Base-by-base conservation (phyloP, 2,329 filamentous ascomycete genomes). In the Aspergillus piperis region DNA sequence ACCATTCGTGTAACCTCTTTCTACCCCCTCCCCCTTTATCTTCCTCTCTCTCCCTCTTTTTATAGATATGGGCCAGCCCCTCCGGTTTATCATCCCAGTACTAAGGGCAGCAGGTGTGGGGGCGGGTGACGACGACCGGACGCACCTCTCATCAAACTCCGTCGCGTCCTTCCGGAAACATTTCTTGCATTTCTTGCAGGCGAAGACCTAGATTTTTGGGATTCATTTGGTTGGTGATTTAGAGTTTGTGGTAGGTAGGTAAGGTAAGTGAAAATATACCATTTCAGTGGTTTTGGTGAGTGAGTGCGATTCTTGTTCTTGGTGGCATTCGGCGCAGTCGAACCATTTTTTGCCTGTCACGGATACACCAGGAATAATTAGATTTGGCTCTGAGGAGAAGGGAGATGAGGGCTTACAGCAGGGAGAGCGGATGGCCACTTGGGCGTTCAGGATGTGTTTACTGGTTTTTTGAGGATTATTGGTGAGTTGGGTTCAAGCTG, bases 111-210 rank as follows among this genome's bases (percentile, higher is more conserved):
- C 38, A 8, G 51, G 25, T 47, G 32, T 25, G 21, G 25, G 30
- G 19, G 25, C 32, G 32, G 32, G 32, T 36, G 32, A 36, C 32
- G 32, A 27, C 38, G 50, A 32, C 48, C 25, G 25, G 50, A 60
- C 66, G 50, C 67, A 83, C 82, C 82, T 89, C 69, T 99, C 95
- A 69, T 99, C 95, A 70, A 96, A 97, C 75, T 96, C 91, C 66
- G 86, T 81, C 49, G 90, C 90, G 71, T 99, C 91, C 76, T 98
- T 99, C 68, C 95, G 90, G 83, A 99, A 99, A 78, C 89, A 93
- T 80, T 99, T 99, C 69, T 90, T 93, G 87, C 95, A 99, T 82
- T 99, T 99, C 72, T 99, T 99, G 86, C 95, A 99, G 55, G 91
- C 92, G 73, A 99, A 98, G 11, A 70, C 61, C 72, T 39, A 83